Evolutionary conservation across 1,139 yeast genomes (phyloP), one percentile per base, ranked within the genome.

Genomic region (Insectozyma bohioensis): DNA sequence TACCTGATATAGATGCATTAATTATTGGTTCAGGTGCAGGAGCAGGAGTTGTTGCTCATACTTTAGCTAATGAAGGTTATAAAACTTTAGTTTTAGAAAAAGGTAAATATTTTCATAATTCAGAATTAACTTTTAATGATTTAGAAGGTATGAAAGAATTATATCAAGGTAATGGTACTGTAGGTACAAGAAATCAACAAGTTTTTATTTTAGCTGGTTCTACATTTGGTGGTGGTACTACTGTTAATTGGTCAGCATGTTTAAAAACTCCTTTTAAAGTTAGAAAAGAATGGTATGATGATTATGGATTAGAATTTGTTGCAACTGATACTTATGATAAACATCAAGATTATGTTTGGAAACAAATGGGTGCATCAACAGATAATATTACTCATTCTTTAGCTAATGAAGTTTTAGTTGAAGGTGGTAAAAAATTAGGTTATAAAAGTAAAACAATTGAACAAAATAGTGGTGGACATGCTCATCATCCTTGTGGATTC

Each of bases 241-340:
- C 82, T 4, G 72, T 77, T 30, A 77, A 77, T 51, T 77, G 83
- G 83, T 68, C 76, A n/a, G 81, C 82, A 8, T 63, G 75, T 42
- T 49, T 77, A 38, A 66, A 60, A 35, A 72, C 83, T 1, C 78
- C 79, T 1, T 72, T 69, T 47, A 64, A 63, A 38, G 76, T 77
- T 5, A 66, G 83, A 35, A 60, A 67, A 33, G 80, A 77, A 46
- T 77, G 80, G 80, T 72, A 65, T 28, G 66, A 67, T 33, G 61
- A 67, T 17, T 58, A 53, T 35, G 77, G 75, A 1, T 58, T 71
- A 7, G 73, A 72, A 12, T 75, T 75, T 67, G 78, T 63, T 21
- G 74, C 71, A 3, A 47, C 51, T 7, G 67, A 62, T n/a, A 51
- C 46, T 8, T 75, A 57, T 45, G 80, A 75, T 35, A 57, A 65